Evolutionary conservation across 2,329 filamentous ascomycete species (phyloP), one percentile per base, ranked within the genome.

Genomic region (Graphilbum sp.): DNA sequence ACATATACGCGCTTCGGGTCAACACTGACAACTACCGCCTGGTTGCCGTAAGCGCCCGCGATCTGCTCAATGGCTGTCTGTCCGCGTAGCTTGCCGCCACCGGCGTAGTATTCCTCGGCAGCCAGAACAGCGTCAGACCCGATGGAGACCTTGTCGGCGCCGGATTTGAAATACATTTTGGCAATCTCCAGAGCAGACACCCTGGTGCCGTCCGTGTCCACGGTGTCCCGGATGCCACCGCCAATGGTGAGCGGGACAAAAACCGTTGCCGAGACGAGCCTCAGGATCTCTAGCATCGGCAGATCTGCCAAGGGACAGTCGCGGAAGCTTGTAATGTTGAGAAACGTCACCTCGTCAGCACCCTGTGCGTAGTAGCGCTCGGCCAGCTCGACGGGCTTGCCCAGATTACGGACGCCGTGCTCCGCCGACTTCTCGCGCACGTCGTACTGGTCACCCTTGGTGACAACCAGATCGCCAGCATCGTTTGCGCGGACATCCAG

Each of bases 371-470:
- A 98, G 66, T 98, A 98, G 51, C 74, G 76, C 58, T 75, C 75
- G 9, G 90, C 90, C 72, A 98, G 82, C 46, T 94, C 86, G 35
- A 98, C 87, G 2, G 90, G 90, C 60, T 98, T 98, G 46, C 90
- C 90, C 4, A 98, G 69, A 57, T 98, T 98, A 45, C 90, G 77
- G 27, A 98, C 87, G 47, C 71, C 63, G 39, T 72, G 66, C 41
- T 66, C 64, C 13, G 62, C 66, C 18, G 66, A 64, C 60, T 95
- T 95, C 52, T 96, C 90, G 24, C 90, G 82, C 7, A 98, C 90
- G 52, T 98, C 90, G 62, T 98, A 98, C 58, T 96, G 88, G 59
- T 98, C 90, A 41, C 90, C 90, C 60, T 98, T 98, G 13, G 90
- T 98, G 29, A 98, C 90, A 0, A 98, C 90, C 10, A 98, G 67